Evolutionary conservation across 768 basidiomycete species (phyloP), one percentile per base, ranked within the genome.

Genomic region (Russula brevipes): DNA sequence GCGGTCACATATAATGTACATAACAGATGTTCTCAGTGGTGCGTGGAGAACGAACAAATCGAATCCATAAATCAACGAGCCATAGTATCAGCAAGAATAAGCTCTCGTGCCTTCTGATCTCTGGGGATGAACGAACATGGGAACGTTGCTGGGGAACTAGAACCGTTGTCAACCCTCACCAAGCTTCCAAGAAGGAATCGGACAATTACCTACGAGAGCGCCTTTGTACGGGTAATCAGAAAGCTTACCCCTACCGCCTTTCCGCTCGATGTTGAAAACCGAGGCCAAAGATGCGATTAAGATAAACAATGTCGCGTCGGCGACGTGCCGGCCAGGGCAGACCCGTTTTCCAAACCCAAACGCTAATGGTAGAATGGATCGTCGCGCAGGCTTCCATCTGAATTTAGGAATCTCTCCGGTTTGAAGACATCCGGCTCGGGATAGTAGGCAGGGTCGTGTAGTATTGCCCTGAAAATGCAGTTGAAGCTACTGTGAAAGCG

Each of bases 311-410:
- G 24, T 24, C 24, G 30, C 5, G 17, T 56, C 54, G 14, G 24
- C 54, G 17, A 56, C 31, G 30, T 56, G 54, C 19, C 31, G 11
- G 31, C 54, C 54, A 31, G 54, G 54, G 31, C 54, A 56, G 24
- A 56, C 45, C 38, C 53, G 35, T 52, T 49, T 49, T 49, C 47
- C 47, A 31, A 30, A 49, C 10, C 47, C 47, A 49, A 49, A 49
- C 19, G 30, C 30, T 12, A 12, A 49, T 49, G 14, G 30, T 11
- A 49, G 30, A 1, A 17, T 49, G 19, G 24, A 24, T 24, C 24
- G 24, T 24, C 24, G 24, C 24, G 24, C 24, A 24, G 24, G 24
- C 24, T 24, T 49, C 47, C 11, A 31, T 49, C 47, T 31, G 47
- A 2, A 14, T 14, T 49, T 5, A 49, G 30, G 19, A 49, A 49